Conservation (phyloP, 805 yeast species). For the Metschnikowia shivogae region DNA sequence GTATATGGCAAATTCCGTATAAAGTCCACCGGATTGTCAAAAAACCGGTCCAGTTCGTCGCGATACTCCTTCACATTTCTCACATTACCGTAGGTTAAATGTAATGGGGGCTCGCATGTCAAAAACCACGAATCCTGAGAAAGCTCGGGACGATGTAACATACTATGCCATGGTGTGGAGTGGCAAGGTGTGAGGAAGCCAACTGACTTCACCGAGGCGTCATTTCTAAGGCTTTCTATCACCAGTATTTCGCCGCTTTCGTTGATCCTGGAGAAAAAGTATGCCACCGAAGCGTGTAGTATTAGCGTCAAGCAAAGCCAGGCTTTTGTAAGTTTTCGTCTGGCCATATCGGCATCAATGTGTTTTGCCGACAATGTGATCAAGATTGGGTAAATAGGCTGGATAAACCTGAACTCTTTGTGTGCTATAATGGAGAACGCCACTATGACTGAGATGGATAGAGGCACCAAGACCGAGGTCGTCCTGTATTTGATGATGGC, state of each 20-base stretch:
- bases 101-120: constrained; percentile 88
- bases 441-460: constrained; percentile 41
- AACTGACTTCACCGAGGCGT: constrained; percentile 43
- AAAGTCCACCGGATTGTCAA: constrained; percentile 59
- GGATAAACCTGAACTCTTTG: constrained; percentile 88
- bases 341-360: not conserved
- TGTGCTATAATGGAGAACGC: constrained; percentile 69
- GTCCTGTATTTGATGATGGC: constrained; percentile 11
- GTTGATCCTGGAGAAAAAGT: constrained; percentile 60
- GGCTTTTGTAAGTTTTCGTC: not conserved
- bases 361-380: constrained; percentile 44
- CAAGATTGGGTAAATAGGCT: constrained; percentile 76
- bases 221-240: constrained; percentile 45
- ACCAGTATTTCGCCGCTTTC: constrained; percentile 84
- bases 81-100: constrained; percentile 22
- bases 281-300: constrained; percentile 40
- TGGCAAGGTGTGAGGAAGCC: constrained; percentile 96
- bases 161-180: constrained; percentile 92
- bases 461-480: constrained; percentile 19
- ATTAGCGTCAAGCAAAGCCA: constrained; percentile 15
- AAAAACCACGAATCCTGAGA: constrained; percentile 58
- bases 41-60: constrained; percentile 87
- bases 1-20: constrained; percentile 28
- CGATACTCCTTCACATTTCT: constrained; percentile 44
- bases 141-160: constrained; percentile 57